phyloP scores from a whole-genome alignment of 805 yeast genomes.

The Lipomyces kockii region DNA sequence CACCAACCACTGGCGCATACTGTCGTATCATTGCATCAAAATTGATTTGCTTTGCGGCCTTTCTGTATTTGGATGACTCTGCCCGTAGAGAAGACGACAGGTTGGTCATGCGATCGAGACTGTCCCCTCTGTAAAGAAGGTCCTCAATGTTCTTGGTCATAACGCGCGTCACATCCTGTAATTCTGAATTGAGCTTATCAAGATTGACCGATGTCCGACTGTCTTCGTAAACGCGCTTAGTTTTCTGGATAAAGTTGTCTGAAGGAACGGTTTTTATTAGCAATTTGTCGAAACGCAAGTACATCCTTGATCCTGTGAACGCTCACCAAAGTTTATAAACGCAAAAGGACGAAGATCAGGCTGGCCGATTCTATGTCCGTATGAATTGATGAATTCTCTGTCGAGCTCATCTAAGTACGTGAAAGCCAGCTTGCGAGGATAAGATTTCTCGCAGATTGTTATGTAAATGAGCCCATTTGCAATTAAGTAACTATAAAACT shows the following conservation, averaged over 20 bases:
- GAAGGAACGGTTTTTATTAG: not conserved
- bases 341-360: slow-evolving; percentile 85
- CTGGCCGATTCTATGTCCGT: slow-evolving; percentile 67
- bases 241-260: slow-evolving; percentile 65
- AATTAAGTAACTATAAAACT: slow-evolving; percentile 56
- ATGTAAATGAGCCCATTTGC: slow-evolving; percentile 71
- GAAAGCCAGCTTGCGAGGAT: slow-evolving; percentile 87
- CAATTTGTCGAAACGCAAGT: too few relatives aligned
- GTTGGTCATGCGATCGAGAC: slow-evolving; percentile 88
- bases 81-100: slow-evolving; percentile 76
- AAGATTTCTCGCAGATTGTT: slow-evolving; percentile 74
- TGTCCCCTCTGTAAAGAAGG: slow-evolving; percentile 90
- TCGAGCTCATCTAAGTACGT: slow-evolving; percentile 82
- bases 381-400: slow-evolving; percentile 77
- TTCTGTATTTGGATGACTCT: slow-evolving; percentile 84
- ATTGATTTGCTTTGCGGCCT: slow-evolving; percentile 88
- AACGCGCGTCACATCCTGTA: slow-evolving; percentile 91
- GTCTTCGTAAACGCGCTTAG: slow-evolving; percentile 87
- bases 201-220: slow-evolving; percentile 87
- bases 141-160: slow-evolving; percentile 98
- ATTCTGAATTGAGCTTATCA: slow-evolving; percentile 82
- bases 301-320: not conserved
- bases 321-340: slow-evolving; percentile 72
- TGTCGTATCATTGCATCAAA: slow-evolving; percentile 86
- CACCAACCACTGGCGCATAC: slow-evolving; percentile 83